Percentiles rank a stretch among this genome's conserved stretches.
These are phyloP conservation scores for Tetrastigma voinierianum DNA, from an alignment of 164 flowering plant genomes.

Conservation along the genomic window DNA sequence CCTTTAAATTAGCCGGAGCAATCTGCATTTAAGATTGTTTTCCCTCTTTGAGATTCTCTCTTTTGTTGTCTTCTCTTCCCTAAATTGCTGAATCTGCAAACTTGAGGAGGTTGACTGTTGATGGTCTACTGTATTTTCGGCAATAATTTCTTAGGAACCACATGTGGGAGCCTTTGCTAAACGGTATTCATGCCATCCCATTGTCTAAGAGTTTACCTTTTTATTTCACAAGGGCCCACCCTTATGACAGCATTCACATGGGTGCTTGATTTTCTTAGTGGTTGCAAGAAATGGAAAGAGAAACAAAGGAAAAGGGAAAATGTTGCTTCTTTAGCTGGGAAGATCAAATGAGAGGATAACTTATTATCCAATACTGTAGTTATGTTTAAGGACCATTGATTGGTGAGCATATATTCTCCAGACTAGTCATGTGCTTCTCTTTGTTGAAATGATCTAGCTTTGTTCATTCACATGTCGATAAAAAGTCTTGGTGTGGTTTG, in stretches of 20 bases:
- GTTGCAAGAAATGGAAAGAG: neutral
- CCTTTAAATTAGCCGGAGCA: neutral
- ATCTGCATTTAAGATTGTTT: neutral
- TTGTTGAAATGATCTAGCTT: neutral
- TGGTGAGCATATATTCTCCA: neutral
- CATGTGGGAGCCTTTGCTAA: too few species aligned
- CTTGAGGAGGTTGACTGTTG: neutral
- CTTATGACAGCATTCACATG: slow-evolving; percentile 1
- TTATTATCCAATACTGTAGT: too few species aligned
- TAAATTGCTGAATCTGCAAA: neutral
- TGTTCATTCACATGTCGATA: neutral
- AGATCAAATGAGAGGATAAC: too few species aligned
- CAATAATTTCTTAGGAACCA: too few species aligned
- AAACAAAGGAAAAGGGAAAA: too few species aligned
- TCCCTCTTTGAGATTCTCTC: neutral
- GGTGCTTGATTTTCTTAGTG: neutral
- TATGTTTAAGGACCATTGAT: neutral
- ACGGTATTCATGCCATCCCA: too few species aligned
- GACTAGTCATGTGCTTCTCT: neutral
- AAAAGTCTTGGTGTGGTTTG: neutral
- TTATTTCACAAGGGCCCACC: neutral
- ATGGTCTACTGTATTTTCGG: neutral
- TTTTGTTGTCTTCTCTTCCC: neutral
- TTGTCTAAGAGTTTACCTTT: too few species aligned
- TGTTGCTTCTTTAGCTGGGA: too few species aligned